Base-by-base conservation (phyloP, 2,329 filamentous ascomycete genomes). In the Penicillium sp. region DNA sequence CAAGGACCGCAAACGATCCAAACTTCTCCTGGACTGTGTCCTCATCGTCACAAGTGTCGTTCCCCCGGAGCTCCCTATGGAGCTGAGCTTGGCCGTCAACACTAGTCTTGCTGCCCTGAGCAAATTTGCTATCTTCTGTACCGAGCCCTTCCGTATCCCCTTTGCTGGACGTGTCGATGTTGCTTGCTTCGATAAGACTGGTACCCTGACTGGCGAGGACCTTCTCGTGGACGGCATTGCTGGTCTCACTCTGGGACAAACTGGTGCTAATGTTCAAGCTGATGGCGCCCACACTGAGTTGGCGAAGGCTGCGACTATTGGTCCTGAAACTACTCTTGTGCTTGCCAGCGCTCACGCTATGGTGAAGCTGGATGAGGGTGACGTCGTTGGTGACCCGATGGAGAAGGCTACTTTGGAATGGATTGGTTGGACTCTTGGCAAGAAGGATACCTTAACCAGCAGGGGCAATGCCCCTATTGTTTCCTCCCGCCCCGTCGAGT, bases 171-270 rank as follows among this genome's bases (percentile, higher is more conserved):
- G 93, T 56, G 88, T 98, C 52, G 95, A 98, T 69, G 81, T 98
- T 46, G 91, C 93, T 55, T 98, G 93, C 75, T 98, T 98, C 59
- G 93, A 98, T 73, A 98, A 98, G 78, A 98, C 93, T 10, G 93
- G 93, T 58, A 98, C 93, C 1, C 74, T 98, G 51, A 98, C 93
- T 32, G 93, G 93, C 43, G 93, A 98, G 68, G 92, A 98, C 66
- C 78, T 98, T 38, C 90, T 98, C 9, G 93, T 98, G 18, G 92
- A 98, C 67, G 93, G 93, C 64, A 92, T 98, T 68, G 93, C 93
- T 53, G 93, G 93, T 13, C 80, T 97, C 25, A 84, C 82, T 10
- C 79, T 96, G 25, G 86, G 85, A 23, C 79, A 87, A 47, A 69
- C 78, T 25, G 83, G 83, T 28, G 82, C 84, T 12, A 78, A 82